Evolutionary conservation across 306 rosid genomes (phyloP).

Genomic region (Ochetophila trinervis): DNA sequence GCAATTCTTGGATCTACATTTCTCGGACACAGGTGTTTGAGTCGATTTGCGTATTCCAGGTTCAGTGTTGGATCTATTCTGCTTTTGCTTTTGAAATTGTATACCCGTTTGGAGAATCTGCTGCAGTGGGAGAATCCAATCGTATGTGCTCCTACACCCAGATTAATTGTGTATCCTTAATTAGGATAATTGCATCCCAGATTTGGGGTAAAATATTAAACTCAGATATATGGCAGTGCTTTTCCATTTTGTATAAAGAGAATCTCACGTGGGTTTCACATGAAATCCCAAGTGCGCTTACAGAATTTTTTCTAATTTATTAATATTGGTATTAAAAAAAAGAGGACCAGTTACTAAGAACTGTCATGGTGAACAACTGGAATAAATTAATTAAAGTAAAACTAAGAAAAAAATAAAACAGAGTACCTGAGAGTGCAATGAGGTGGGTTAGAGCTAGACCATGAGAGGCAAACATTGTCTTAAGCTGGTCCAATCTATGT

Average conservation of each 20-base stretch:
- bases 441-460: constrained; percentile 64
- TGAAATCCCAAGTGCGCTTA: too few species aligned
- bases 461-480: constrained; percentile 51
- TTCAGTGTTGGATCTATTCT: constrained; percentile 65
- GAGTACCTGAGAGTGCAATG: constrained; percentile 77
- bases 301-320: too few species aligned
- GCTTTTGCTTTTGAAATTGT: constrained; percentile 51
- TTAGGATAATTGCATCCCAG: too few species aligned
- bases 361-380: background rate
- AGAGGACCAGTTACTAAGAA: background rate
- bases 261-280: too few species aligned
- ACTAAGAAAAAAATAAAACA: background rate
- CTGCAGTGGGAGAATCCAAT: constrained; percentile 80
- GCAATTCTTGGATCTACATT: constrained; percentile 56
- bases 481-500: constrained; percentile 39
- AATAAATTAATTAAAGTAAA: background rate
- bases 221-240: too few species aligned
- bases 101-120: constrained; percentile 45
- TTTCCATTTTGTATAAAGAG: too few species aligned
- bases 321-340: background rate
- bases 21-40: constrained; percentile 50
- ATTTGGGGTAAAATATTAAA: too few species aligned
- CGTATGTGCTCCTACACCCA: constrained; percentile 71
- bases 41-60: constrained; percentile 45
- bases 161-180: background rate